A percentile compares a stretch with the other conserved stretches of the same genome.
phyloP scores from a whole-genome alignment of 225 moss, liverwort and hornwort species.

The Climacium dendroides region DNA sequence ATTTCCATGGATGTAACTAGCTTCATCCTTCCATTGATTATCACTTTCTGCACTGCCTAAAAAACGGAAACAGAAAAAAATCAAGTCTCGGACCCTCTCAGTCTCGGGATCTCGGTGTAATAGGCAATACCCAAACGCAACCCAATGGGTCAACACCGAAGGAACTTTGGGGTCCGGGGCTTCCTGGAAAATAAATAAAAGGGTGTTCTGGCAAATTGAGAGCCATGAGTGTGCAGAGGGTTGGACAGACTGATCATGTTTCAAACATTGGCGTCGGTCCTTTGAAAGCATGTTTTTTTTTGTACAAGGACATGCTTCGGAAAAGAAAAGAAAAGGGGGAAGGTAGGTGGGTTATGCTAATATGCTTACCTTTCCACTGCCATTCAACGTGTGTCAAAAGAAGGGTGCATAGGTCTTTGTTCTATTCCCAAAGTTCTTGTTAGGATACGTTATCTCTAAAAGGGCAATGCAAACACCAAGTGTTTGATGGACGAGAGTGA shows the following conservation, averaged over 20 bases:
- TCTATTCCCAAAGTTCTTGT: neutral
- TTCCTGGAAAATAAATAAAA: neutral
- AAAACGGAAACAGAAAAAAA: too few species aligned
- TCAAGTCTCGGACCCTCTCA: too few species aligned
- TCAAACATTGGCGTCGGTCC: neutral
- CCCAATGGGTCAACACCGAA: too few species aligned
- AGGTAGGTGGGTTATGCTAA: too few species aligned
- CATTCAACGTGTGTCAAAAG: neutral
- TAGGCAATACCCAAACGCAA: too few species aligned
- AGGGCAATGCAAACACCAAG: accelerated
- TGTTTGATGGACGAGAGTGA: neutral
- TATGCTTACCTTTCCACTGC: neutral
- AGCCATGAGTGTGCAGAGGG: neutral
- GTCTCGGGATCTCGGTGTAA: too few species aligned
- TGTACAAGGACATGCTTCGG: neutral
- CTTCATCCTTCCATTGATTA: too few species aligned
- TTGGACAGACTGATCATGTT: neutral
- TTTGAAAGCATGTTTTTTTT: neutral
- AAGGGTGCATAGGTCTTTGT: neutral
- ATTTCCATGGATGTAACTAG: too few species aligned
- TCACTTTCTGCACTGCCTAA: too few species aligned
- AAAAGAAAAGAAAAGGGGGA: neutral
- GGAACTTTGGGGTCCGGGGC: neutral
- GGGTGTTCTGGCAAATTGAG: neutral
- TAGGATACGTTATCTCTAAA: neutral